A percentile compares a stretch with the other conserved stretches of the same genome.
These are phyloP conservation scores for Boletus bicolor DNA, from an alignment of 768 basidiomycete genomes.

Conservation along the genomic window DNA sequence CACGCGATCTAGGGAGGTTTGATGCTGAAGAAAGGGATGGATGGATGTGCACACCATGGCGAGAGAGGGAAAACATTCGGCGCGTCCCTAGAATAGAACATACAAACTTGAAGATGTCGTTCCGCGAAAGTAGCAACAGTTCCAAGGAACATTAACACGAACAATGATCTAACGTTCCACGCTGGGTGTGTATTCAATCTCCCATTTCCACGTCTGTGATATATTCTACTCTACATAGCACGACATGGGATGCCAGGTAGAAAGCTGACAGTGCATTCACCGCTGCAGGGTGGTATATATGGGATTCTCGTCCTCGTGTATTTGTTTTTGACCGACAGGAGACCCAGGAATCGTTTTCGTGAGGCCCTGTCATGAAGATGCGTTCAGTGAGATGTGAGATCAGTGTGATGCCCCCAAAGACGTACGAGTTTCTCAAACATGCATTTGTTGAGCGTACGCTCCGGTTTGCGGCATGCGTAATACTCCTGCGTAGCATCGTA, in stretches of 20 bases:
- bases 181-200: not conserved
- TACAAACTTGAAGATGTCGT: not conserved
- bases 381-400: not conserved
- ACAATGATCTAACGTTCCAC: not conserved
- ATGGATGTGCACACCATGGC: constrained; percentile 31
- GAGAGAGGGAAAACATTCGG: constrained; percentile 29
- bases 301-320: constrained; percentile 87
- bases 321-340: constrained; percentile 73
- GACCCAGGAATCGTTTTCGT: constrained; percentile 89
- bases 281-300: constrained; percentile 85
- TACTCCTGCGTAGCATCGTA: constrained; percentile 58
- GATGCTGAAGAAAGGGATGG: not conserved
- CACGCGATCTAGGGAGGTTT: not conserved
- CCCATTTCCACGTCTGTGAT: not conserved
- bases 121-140: not conserved
- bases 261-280: constrained; percentile 34
- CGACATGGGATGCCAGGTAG: constrained; percentile 1
- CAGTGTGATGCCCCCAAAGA: constrained; percentile 14
- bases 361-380: constrained; percentile 60
- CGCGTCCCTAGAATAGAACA: not conserved
- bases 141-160: not conserved
- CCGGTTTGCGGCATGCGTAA: constrained; percentile 83
- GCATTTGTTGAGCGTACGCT: constrained; percentile 85
- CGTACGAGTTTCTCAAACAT: constrained; percentile 94
- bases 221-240: constrained; percentile 23